Evolutionary conservation across 2,329 filamentous ascomycete species (phyloP), one percentile per base, ranked within the genome.

Genomic region (Sporothrix brunneoviolacea): DNA sequence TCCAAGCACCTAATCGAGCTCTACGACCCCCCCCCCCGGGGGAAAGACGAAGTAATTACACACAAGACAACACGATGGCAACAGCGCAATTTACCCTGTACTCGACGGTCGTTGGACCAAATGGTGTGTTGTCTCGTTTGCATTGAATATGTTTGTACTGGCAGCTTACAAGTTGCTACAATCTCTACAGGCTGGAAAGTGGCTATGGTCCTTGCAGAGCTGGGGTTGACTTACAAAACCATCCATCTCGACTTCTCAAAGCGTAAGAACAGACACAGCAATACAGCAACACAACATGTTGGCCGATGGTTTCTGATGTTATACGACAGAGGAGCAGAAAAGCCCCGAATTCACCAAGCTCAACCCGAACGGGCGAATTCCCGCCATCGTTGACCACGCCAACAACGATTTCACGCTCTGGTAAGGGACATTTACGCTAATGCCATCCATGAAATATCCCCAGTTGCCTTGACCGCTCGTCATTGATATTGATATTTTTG

Each of bases 391-490:
- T n/a, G 53, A 55, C 54, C 69, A 70, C 52, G 68, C 70, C 51
- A 69, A 70, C 52, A 74, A 70, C 37, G 66, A 64, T 51, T 61
- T 76, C 35, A 69, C 66, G 0, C 64, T 74, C 36, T 77, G 71
- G 69, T 42, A 42, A 7, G 22, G n/a, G n/a, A n/a, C n/a, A n/a
- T n/a, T n/a, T n/a, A n/a, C n/a, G n/a, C n/a, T n/a, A n/a, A n/a
- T n/a, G n/a, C n/a, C n/a, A n/a, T n/a, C n/a, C n/a, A n/a, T n/a
- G n/a, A n/a, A n/a, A n/a, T n/a, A n/a, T n/a, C n/a, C n/a, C n/a
- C n/a, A n/a, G n/a, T n/a, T n/a, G n/a, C n/a, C n/a, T n/a, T n/a
- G n/a, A n/a, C n/a, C n/a, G n/a, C n/a, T n/a, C n/a, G n/a, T n/a
- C n/a, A n/a, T n/a, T n/a, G n/a, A n/a, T n/a, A n/a, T n/a, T n/a